Conservation (phyloP, 768 basidiomycete genomes). For the Daedaleopsis sinensis region DNA sequence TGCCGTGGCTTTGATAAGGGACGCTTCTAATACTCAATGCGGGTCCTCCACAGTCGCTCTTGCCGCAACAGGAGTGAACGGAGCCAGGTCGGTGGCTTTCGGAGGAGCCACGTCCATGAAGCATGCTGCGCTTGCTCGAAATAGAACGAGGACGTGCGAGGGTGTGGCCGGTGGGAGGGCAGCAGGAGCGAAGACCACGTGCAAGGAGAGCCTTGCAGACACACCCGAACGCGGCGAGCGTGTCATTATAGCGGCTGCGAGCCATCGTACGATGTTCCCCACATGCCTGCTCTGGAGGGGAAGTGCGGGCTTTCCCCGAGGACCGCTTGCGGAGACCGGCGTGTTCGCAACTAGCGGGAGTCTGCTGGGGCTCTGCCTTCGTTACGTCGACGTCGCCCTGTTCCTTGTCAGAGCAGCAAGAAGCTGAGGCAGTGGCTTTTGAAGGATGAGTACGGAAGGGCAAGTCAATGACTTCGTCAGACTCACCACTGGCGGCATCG, state of each 20-base stretch:
- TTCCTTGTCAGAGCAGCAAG: not conserved
- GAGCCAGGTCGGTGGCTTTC: conserved; percentile 12
- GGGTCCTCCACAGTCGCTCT: conserved; percentile 12
- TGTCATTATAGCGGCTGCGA: conserved; percentile 30
- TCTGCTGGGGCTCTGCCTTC: not conserved
- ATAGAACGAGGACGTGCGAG: conserved; percentile 5
- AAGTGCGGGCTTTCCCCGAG: not conserved
- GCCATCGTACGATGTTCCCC: conserved; percentile 29
- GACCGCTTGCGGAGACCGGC: conserved; percentile 24
- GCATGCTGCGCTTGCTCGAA: conserved; percentile 6
- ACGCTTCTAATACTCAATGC: conserved; percentile 12
- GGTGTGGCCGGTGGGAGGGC: conserved; percentile 8
- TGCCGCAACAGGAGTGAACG: conserved; percentile 25
- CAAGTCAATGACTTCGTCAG: not conserved
- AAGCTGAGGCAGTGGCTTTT: conserved; percentile 1
- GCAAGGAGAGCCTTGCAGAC: conserved; percentile 32
- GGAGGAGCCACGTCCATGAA: conserved; percentile 1
- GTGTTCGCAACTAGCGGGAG: not conserved
- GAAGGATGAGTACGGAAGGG: not conserved
- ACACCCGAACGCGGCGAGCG: conserved; percentile 33
- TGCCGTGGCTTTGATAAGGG: conserved; percentile 7
- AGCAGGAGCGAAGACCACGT: conserved; percentile 31
- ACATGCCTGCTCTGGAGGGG: conserved; percentile 23
- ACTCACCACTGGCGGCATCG: conserved; percentile 1
- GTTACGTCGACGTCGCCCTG: not conserved